A percentile compares a stretch with the other conserved stretches of the same genome.
Conservation (phyloP, 257 asterid species). For the Sherardia arvensis region DNA sequence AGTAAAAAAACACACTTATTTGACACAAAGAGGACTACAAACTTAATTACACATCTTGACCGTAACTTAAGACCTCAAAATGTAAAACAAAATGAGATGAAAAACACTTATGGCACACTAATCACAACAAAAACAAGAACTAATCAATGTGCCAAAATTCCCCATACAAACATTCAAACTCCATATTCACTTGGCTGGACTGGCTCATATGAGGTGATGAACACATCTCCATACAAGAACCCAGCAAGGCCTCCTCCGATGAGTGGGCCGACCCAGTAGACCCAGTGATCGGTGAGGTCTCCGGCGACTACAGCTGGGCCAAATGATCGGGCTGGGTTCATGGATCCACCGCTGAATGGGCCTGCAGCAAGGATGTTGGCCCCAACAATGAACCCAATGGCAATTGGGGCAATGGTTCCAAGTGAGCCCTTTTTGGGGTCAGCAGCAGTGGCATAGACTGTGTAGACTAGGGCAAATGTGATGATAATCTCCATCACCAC, state of each 20-base stretch:
- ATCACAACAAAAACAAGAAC: neutral
- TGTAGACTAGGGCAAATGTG: slow-evolving; percentile 67
- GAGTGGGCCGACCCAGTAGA: slow-evolving; percentile 76
- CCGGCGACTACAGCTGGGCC: slow-evolving; percentile 65
- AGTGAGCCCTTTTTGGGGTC: slow-evolving; percentile 71
- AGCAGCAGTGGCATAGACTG: slow-evolving; percentile 74
- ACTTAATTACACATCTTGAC: neutral
- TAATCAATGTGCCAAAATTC: neutral
- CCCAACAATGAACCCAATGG: slow-evolving; percentile 69
- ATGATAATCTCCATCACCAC: slow-evolving; percentile 55
- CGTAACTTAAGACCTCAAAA: slow-evolving; percentile 2
- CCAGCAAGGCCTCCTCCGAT: slow-evolving; percentile 81
- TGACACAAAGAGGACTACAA: slow-evolving; percentile 9
- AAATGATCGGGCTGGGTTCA: slow-evolving; percentile 79
- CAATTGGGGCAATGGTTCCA: slow-evolving; percentile 62
- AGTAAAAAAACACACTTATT: neutral
- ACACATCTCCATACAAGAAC: slow-evolving; percentile 44
- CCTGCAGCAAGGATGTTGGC: slow-evolving; percentile 73
- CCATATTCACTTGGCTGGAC: slow-evolving; percentile 35
- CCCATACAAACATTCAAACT: slow-evolving; percentile 10
- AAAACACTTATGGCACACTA: neutral
- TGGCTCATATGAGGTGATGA: slow-evolving; percentile 30
- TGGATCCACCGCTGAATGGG: slow-evolving; percentile 73
- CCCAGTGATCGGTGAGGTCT: slow-evolving; percentile 43
- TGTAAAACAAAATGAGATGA: neutral